Evolutionary conservation across 2,329 filamentous ascomycete genomes (phyloP).

Genomic region (Phaeoacremonium minimum): DNA sequence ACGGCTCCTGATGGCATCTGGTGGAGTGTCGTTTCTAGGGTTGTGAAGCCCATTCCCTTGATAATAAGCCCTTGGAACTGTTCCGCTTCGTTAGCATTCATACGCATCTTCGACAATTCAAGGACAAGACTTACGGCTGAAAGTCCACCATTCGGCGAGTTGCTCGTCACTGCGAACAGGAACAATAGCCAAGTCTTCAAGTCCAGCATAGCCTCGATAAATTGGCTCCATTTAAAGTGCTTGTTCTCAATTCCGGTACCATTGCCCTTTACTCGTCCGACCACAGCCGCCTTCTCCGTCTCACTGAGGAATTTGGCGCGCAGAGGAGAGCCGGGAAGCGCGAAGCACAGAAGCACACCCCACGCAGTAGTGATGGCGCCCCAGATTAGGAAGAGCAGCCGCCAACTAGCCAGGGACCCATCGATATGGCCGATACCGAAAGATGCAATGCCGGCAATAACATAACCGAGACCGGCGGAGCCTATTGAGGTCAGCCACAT

Average conservation of each 20-base stretch:
- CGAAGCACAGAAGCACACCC: slow-evolving; percentile 12
- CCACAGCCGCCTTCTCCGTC: slow-evolving; percentile 20
- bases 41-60: slow-evolving; percentile 11
- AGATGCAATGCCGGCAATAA: neutral
- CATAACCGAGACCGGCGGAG: neutral
- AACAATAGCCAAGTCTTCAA: slow-evolving; percentile 21
- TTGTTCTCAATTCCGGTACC: slow-evolving; percentile 28
- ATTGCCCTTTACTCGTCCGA: slow-evolving; percentile 24
- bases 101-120: too few species aligned
- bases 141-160: slow-evolving; percentile 2
- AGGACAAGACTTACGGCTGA: slow-evolving; percentile 4
- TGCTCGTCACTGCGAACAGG: slow-evolving; percentile 11
- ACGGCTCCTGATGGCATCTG: slow-evolving; percentile 9
- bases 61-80: slow-evolving; percentile 11
- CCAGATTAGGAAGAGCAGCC: slow-evolving; percentile 28
- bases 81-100: too few species aligned
- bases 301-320: slow-evolving; percentile 13
- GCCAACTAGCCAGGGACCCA: slow-evolving; percentile 18
- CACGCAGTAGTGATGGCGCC: slow-evolving; percentile 27
- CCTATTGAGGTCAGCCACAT: too few species aligned
- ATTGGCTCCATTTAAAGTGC: slow-evolving; percentile 20
- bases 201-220: slow-evolving; percentile 24
- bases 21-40: slow-evolving; percentile 10
- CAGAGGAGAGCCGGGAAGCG: slow-evolving; percentile 17
- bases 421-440: slow-evolving; percentile 28